A percentile compares a stretch with the other conserved stretches of the same genome.
Evolutionary conservation across 2,329 filamentous ascomycete species (phyloP).

Genomic region (Aspergillus hortae): DNA sequence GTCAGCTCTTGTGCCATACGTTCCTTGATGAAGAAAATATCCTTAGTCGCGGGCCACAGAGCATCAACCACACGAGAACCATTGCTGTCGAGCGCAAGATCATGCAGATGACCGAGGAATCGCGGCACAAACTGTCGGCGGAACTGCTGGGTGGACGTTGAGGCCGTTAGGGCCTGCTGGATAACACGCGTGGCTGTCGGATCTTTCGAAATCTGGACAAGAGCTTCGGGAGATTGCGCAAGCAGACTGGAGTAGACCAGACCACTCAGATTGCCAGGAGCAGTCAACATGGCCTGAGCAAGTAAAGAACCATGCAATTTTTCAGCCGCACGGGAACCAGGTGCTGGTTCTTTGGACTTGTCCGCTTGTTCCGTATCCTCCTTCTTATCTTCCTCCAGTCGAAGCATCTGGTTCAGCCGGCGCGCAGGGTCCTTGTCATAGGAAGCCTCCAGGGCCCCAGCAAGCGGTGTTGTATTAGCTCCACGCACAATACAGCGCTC

Average conservation of each 20-base stretch:
- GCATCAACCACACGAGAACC: conserved; percentile 67
- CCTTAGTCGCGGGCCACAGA: conserved; percentile 61
- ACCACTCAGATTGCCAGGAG: conserved; percentile 64
- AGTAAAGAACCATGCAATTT: conserved; percentile 81
- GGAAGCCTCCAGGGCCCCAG: conserved; percentile 54
- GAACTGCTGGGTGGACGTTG: conserved; percentile 52
- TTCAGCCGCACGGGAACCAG: conserved; percentile 40
- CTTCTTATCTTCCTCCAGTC: conserved; percentile 49
- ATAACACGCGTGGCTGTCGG: conserved; percentile 58
- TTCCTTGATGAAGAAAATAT: conserved; percentile 65
- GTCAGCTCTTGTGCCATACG: conserved; percentile 62
- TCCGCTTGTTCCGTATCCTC: conserved; percentile 49
- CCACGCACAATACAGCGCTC: conserved; percentile 73
- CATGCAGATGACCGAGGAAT: conserved; percentile 59
- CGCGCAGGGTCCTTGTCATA: conserved; percentile 50
- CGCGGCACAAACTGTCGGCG: conserved; percentile 62
- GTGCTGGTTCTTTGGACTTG: conserved; percentile 10
- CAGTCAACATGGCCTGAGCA: conserved; percentile 72
- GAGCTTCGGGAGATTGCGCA: conserved; percentile 53
- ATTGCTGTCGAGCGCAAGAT: conserved; percentile 58
- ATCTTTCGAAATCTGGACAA: conserved; percentile 65
- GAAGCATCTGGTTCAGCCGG: conserved; percentile 59
- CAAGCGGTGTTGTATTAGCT: conserved; percentile 55
- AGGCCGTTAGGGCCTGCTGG: conserved; percentile 58
- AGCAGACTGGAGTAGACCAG: conserved; percentile 72